Evolutionary conservation across 768 basidiomycete genomes (phyloP), one percentile per base, ranked within the genome.

Genomic region (Russula sp.): DNA sequence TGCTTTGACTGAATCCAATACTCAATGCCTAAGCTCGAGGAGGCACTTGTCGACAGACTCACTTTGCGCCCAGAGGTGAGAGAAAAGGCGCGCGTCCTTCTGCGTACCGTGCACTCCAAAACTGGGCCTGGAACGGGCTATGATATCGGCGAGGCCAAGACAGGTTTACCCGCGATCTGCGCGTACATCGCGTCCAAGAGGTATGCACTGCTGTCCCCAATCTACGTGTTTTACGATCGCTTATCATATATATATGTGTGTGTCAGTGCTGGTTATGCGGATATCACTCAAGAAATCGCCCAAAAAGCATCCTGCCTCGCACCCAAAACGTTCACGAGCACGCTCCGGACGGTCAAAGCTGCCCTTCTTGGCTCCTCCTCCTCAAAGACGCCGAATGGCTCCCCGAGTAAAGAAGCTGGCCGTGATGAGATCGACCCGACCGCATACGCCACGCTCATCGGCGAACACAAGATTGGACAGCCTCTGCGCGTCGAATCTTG

Each of bases 101-200:
- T 79, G 2, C 71, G 74, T 13, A 61, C 70, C 3, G 78, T 77
- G 1, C 71, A 73, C 48, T 66, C 74, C 5, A 79, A 73, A 64
- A 83, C 81, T 14, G 74, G 70, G 2, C 76, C 74, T 16, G 81
- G 82, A n/a, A 79, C 81, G 8, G 83, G 83, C 7, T 75, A 74
- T 56, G 73, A 77, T 20, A 61, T 82, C 3, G 74, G 76, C 4
- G 63, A 75, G 22, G 72, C 71, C 14, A 70, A 68, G 2, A 70
- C 71, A 4, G 82, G 78, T 22, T 59, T 82, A 35, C 74, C 79
- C 18, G 80, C 82, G 6, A 77, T 81, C 35, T 83, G 81, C 63
- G 78, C 80, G 32, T 74, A 75, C 56, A 68, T 84, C 50, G 81
- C 82, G 25, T 82, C 80, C 7, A 72, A 77, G 70, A 70, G 72